Evolutionary conservation across 2,329 filamentous ascomycete species (phyloP).

Genomic region (Aspergillus carbonarius): DNA sequence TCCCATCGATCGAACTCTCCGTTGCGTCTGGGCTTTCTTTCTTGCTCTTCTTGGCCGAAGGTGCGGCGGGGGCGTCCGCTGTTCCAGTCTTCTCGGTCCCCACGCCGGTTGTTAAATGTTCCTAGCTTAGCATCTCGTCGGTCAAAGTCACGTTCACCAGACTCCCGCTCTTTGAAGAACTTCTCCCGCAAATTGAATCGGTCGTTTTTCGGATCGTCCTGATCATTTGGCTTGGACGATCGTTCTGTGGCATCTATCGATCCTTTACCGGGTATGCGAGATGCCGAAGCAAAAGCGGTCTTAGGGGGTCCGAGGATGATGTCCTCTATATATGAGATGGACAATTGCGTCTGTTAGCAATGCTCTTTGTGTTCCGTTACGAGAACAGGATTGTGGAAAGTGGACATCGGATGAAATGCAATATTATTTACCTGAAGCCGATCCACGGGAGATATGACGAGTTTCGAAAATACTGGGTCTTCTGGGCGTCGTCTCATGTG

Average conservation of each 20-base stretch:
- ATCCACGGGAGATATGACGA: constrained; percentile 49
- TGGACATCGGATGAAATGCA: neutral
- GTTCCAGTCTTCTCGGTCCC: constrained; percentile 45
- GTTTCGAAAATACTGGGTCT: constrained; percentile 45
- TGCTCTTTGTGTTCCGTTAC: neutral
- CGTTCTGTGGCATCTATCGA: constrained; percentile 47
- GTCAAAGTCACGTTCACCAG: constrained; percentile 37
- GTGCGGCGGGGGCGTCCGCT: constrained; percentile 39
- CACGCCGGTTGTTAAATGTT: constrained; percentile 36
- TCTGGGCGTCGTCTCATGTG: constrained; percentile 34
- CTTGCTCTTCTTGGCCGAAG: constrained; percentile 43
- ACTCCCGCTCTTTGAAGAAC: constrained; percentile 40
- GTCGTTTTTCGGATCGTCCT: constrained; percentile 58
- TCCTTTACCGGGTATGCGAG: constrained; percentile 52
- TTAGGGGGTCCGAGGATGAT: constrained; percentile 83
- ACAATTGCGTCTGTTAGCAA: constrained; percentile 31
- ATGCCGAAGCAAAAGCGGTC: constrained; percentile 76
- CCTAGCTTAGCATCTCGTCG: constrained; percentile 38
- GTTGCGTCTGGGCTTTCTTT: constrained; percentile 42
- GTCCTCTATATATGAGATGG: constrained; percentile 61
- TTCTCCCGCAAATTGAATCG: constrained; percentile 61
- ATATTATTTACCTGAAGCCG: constrained; percentile 45
- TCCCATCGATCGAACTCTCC: constrained; percentile 46
- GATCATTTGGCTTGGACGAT: constrained; percentile 49
- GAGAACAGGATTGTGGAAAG: neutral